Base-by-base conservation (phyloP, 306 rosid species). In the Cicer cuneatum region DNA sequence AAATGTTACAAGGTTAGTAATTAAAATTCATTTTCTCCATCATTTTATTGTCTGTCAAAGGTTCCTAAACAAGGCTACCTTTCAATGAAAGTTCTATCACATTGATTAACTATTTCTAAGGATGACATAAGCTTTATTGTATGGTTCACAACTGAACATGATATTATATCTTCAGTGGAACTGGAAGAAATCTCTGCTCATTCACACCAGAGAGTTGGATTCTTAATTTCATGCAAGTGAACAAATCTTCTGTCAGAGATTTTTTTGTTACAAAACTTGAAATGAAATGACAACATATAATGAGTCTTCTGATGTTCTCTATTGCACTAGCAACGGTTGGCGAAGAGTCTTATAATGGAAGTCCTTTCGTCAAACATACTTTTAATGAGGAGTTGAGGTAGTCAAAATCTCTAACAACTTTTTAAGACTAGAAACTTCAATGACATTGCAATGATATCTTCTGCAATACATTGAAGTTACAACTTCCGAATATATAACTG, bases 321-420 rank as follows among this genome's bases (percentile, higher is more conserved):
- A 19, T 39, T 6, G 53, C 33, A 51, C 19, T 41, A 48, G 49
- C 41, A 51, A 40, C 10, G 5, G 16, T 65, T 47, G 8, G 13
- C 42, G 16, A 52, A 64, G 35, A 71, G 41, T 24, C 65, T 42
- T 41, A 48, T 9, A 5, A 52, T 78, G 60, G 48, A 71, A 52
- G 35, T 11, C 21, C 5, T 45, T 47, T 38, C 18, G 37, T 72
- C 69, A 45, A 72, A 43, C 1, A 0, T 3, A 29, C 35, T 29
- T 58, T 57, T 2, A 2, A 16, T 35, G 46, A 42, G 47, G 21
- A 15, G 49, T 45, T 43, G 42, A 47, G 21, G 37, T 5, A 47
- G 35, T 40, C 13, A 46, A 68, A 47, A 19, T 59, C 64, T 77
- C 76, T 38, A 59, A 21, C 38, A 70, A 60, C 52, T 24, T 70